phyloP scores from a whole-genome alignment of 306 rosid genomes.

The Potentilla sterilis region DNA sequence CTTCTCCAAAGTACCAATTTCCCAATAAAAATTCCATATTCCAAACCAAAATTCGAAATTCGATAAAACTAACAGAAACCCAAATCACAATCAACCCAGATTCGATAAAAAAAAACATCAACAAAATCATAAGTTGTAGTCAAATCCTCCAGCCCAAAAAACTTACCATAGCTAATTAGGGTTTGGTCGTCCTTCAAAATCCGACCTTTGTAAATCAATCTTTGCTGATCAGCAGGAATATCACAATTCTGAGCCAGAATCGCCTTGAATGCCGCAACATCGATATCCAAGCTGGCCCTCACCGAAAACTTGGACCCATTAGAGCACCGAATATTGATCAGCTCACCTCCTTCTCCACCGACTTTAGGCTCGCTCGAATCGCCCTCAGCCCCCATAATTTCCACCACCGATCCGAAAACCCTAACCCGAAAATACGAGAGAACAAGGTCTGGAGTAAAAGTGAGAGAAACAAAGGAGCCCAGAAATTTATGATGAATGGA shows the following conservation, averaged over 20 bases:
- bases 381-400: conserved; percentile 41
- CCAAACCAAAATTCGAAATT: background rate
- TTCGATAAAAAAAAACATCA: background rate
- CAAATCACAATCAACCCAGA: conserved; percentile 13
- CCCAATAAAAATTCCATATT: background rate
- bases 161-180: conserved; percentile 40
- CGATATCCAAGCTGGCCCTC: conserved; percentile 26
- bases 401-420: conserved; percentile 22
- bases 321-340: conserved; percentile 41
- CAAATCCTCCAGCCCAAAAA: background rate
- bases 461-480: background rate
- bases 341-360: conserved; percentile 26
- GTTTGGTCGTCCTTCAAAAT: conserved; percentile 55
- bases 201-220: conserved; percentile 56
- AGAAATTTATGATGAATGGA: background rate
- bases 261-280: conserved; percentile 39
- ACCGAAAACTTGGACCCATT: conserved; percentile 46
- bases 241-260: conserved; percentile 42
- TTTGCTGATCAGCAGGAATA: conserved; percentile 47
- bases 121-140: no score
- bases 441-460: background rate
- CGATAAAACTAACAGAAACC: background rate
- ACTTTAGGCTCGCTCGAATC: conserved; percentile 43
- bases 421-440: conserved; percentile 24
- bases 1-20: background rate